These are phyloP conservation scores for Alternaria arborescens DNA, from an alignment of 2,329 filamentous ascomycete genomes.

Conservation along the genomic window DNA sequence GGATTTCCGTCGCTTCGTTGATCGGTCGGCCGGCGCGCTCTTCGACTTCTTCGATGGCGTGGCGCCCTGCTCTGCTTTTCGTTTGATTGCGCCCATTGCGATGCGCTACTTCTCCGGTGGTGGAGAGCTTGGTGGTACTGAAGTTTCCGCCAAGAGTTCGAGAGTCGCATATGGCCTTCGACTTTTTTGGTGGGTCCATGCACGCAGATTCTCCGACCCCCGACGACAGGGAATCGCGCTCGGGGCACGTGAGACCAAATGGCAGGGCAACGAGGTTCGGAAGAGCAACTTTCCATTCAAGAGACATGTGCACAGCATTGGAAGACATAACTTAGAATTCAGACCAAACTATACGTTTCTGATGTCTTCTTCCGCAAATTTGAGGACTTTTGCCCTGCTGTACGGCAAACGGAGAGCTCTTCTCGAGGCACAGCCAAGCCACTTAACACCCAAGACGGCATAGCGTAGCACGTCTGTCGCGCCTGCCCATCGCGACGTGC, in stretches of 20 bases:
- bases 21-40: slow-evolving; percentile 38
- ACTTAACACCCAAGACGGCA: slow-evolving; percentile 9
- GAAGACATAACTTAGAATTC: background rate
- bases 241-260: slow-evolving; percentile 10
- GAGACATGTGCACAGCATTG: background rate
- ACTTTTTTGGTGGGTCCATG: slow-evolving; percentile 20
- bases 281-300: background rate
- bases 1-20: slow-evolving; percentile 51
- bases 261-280: background rate
- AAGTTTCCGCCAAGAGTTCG: slow-evolving; percentile 33
- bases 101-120: slow-evolving; percentile 12
- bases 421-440: slow-evolving; percentile 3
- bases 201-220: slow-evolving; percentile 19
- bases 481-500: slow-evolving; percentile 22
- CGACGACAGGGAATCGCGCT: slow-evolving; percentile 10
- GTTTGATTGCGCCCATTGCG: slow-evolving; percentile 56
- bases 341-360: no score
- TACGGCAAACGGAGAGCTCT: background rate
- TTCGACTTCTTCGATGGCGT: slow-evolving; percentile 45
- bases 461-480: slow-evolving; percentile 23
- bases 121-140: slow-evolving; percentile 12
- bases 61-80: slow-evolving; percentile 54
- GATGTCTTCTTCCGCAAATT: no score
- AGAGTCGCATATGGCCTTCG: slow-evolving; percentile 14
- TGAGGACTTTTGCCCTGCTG: background rate